Evolutionary conservation across 352 stramenopile genomes (phyloP).

Genomic region (Pythium guiyangense): DNA sequence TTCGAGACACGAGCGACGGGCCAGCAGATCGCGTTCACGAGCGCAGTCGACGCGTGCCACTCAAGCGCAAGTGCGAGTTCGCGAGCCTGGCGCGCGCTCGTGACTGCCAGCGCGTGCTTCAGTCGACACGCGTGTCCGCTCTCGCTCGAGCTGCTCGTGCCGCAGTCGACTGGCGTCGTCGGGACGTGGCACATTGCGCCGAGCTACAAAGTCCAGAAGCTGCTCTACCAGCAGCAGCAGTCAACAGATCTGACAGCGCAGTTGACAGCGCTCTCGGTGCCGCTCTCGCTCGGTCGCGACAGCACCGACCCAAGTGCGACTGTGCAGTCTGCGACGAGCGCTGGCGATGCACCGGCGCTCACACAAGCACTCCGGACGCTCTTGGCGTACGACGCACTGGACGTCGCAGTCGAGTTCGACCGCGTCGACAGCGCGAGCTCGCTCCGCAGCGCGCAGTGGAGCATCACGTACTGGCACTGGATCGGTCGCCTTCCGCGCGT

Average conservation of each 20-base stretch:
- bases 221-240: constrained; percentile 31
- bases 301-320: constrained; percentile 1
- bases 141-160: constrained; percentile 32
- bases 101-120: constrained; percentile 50
- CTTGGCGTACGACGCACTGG: constrained; percentile 38
- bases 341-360: constrained; percentile 18
- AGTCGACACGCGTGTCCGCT: constrained; percentile 36
- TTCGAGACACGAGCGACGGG: constrained; percentile 24
- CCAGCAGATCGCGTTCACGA: constrained; percentile 24
- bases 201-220: constrained; percentile 17
- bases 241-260: no score
- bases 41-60: constrained; percentile 30
- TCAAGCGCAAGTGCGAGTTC: constrained; percentile 22
- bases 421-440: constrained; percentile 10
- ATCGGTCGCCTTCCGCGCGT: constrained; percentile 21
- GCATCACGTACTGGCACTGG: constrained; percentile 32
- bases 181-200: constrained; percentile 34
- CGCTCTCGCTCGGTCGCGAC: constrained; percentile 17
- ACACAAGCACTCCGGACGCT: constrained; percentile 18
- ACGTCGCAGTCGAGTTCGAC: constrained; percentile 22
- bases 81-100: constrained; percentile 39
- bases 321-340: constrained; percentile 17
- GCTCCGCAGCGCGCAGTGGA: constrained; percentile 21
- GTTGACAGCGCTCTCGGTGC: constrained; percentile 12
- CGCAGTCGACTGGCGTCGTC: constrained; percentile 18